Percentiles rank a stretch among this genome's conserved stretches.
phyloP scores from a whole-genome alignment of 352 stramenopile species.

The Phytophthora sojae region DNA sequence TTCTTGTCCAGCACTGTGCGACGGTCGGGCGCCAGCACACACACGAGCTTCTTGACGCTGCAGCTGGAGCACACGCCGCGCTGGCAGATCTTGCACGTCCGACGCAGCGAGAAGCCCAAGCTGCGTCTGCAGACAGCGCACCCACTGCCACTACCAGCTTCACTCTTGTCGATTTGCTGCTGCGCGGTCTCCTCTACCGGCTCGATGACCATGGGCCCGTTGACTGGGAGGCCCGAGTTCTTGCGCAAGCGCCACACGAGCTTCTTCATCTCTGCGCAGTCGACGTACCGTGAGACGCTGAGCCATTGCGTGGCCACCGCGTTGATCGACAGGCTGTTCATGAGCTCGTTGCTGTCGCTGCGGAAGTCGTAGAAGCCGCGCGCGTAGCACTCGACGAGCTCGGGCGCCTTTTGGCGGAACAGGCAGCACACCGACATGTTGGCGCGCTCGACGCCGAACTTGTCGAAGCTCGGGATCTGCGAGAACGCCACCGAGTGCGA shows the following conservation, averaged over 20 bases:
- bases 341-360: constrained; percentile 48
- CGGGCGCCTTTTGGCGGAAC: constrained; percentile 47
- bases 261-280: constrained; percentile 76
- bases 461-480: constrained; percentile 59
- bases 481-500: constrained; percentile 47
- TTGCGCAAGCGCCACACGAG: constrained; percentile 59
- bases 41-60: constrained; percentile 50
- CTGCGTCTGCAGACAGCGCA: constrained; percentile 28
- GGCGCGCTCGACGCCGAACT: constrained; percentile 67
- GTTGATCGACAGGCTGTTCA: constrained; percentile 48
- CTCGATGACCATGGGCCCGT: constrained; percentile 31
- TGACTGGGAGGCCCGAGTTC: constrained; percentile 34
- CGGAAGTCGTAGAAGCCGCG: constrained; percentile 53
- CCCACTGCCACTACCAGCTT: neutral
- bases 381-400: constrained; percentile 59
- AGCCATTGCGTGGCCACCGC: constrained; percentile 57
- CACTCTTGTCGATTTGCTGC: constrained; percentile 7
- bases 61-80: constrained; percentile 40
- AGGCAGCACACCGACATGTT: constrained; percentile 62
- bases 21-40: constrained; percentile 45
- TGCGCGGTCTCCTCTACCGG: neutral
- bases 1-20: constrained; percentile 46
- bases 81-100: constrained; percentile 40
- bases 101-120: constrained; percentile 21
- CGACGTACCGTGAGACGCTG: constrained; percentile 35